Evolutionary conservation across 176 grass and related monocot genomes (phyloP), one percentile per base, ranked within the genome.

Genomic region (Raddia guianensis): DNA sequence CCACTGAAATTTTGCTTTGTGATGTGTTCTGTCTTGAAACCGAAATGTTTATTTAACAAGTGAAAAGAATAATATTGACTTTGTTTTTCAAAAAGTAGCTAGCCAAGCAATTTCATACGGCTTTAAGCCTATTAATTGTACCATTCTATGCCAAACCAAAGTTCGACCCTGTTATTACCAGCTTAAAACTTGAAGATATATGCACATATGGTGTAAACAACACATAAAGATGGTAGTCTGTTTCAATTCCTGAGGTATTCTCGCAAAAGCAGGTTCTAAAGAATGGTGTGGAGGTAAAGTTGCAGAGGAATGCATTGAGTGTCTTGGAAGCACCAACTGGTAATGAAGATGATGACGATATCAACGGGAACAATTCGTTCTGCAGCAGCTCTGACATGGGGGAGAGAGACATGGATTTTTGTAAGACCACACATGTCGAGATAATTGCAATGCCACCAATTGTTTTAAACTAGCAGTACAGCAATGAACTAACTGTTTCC

Each of bases 271-370:
- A 94, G 92, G 81, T 89, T 76, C 82, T 95, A 19, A 95, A 95
- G 74, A 95, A 95, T 70, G 90, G 93, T 45, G 85, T 92, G 8
- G 93, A 95, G 93, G 93, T 95, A 54, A 92, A 95, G 88, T 62
- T 95, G 75, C 93, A 95, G 85, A 90, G 93, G 79, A 95, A 95
- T 75, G 93, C 93, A 27, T 33, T 95, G 70, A 88, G 90, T 71
- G 90, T 95, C 51, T 90, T 95, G 79, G 93, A 95, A 87, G 82
- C 90, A 74, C 90, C 93, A 68, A 92, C 87, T 21, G 87, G 92
- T 14, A 83, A 89, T 1, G 89, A 94, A 78, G 82, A 84, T 7
- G 87, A 87, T 0, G 63, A 76, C 8, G 81, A 91, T 20, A 87
- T 91, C 5, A 77, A 85, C 0, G 83, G 74, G 35, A 80, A 91